phyloP scores from a whole-genome alignment of 2,329 filamentous ascomycete genomes.

The Huntiella moniliformis region DNA sequence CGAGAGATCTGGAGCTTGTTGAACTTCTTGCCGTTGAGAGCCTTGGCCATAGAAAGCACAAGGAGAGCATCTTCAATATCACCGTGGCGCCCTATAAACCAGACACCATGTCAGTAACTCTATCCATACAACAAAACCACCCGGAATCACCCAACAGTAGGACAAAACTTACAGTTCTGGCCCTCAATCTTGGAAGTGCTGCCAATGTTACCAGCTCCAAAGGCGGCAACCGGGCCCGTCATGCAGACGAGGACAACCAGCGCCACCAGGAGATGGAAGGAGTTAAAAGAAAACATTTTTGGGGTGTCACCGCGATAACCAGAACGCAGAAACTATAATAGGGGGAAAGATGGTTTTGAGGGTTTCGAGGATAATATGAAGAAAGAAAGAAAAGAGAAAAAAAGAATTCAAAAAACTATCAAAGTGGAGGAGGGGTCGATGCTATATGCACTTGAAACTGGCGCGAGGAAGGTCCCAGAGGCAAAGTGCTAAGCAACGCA shows the following conservation, averaged over 20 bases:
- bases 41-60: constrained; percentile 40
- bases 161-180: constrained; percentile 47
- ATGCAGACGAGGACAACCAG: constrained; percentile 46
- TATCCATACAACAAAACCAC: neutral
- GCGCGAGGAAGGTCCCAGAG: constrained; percentile 6
- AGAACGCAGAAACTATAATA: constrained; percentile 10
- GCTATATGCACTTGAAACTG: constrained; percentile 1
- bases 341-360: constrained; percentile 12
- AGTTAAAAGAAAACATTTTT: constrained; percentile 31
- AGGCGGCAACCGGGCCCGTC: constrained; percentile 51
- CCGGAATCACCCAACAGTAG: neutral
- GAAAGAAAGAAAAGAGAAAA: constrained; percentile 12
- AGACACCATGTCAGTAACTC: constrained; percentile 10
- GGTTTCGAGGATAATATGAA: constrained; percentile 5
- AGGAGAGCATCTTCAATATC: constrained; percentile 87
- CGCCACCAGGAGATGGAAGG: constrained; percentile 32
- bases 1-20: constrained; percentile 72
- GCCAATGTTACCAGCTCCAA: constrained; percentile 79
- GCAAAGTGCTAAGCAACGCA: neutral
- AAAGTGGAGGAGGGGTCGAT: constrained; percentile 2
- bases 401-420: constrained; percentile 5
- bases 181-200: constrained; percentile 65
- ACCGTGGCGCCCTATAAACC: constrained; percentile 52
- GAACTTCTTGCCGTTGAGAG: constrained; percentile 54
- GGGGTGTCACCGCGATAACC: constrained; percentile 9